These are phyloP conservation scores for Aureobasidium sp. DNA, from an alignment of 2,329 filamentous ascomycete species.

Conservation along the genomic window DNA sequence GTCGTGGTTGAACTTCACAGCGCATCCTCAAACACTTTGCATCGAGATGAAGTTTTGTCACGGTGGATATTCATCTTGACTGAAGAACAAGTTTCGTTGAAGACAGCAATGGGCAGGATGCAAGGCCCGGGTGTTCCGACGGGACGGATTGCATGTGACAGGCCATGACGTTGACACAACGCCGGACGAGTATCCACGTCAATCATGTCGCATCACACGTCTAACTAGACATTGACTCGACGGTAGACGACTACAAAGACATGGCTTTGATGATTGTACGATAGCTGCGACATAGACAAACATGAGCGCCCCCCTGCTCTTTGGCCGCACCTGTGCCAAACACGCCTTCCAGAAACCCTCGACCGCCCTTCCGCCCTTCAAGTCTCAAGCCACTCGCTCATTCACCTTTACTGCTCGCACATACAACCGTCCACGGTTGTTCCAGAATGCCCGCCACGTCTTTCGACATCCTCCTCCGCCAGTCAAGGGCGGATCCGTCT, in stretches of 20 bases:
- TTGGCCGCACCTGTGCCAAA: slow-evolving; percentile 12
- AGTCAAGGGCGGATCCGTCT: slow-evolving; percentile 28
- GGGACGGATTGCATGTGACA: slow-evolving; percentile 8
- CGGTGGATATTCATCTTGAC: too few species aligned
- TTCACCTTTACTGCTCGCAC: slow-evolving; percentile 13
- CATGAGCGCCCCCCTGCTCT: slow-evolving; percentile 8
- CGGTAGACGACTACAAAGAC: background rate
- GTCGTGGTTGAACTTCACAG: too few species aligned
- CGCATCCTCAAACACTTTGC: too few species aligned
- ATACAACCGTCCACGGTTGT: slow-evolving; percentile 1
- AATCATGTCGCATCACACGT: too few species aligned
- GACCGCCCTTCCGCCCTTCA: background rate
- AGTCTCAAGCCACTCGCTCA: background rate
- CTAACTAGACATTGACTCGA: background rate
- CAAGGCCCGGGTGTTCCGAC: background rate
- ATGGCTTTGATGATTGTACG: background rate
- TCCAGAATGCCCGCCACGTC: slow-evolving; percentile 14
- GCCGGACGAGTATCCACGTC: too few species aligned
- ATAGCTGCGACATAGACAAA: background rate
- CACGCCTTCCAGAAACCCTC: background rate
- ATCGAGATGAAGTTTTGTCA: too few species aligned
- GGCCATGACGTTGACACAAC: slow-evolving; percentile 10
- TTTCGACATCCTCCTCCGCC: slow-evolving; percentile 27
- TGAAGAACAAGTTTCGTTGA: background rate
- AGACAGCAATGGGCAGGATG: background rate